These are phyloP conservation scores for Hanseniaspora hatyaiensis DNA, from an alignment of 805 yeast species.

Conservation along the genomic window DNA sequence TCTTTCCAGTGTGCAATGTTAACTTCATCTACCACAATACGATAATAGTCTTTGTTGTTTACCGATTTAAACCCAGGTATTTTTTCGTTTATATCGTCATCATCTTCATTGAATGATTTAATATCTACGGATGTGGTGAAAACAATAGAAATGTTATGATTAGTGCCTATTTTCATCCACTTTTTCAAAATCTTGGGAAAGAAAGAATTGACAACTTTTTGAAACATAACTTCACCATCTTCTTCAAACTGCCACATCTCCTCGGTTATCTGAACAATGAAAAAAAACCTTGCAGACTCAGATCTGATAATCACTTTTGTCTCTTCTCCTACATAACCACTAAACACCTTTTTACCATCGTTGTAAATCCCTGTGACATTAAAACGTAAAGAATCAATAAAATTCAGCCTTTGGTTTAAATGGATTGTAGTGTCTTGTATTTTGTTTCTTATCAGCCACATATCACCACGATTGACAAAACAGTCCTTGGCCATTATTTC, in stretches of 20 bases:
- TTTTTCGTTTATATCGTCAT: conserved; percentile 37
- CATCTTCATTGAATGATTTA: conserved; percentile 29
- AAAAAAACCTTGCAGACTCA: conserved; percentile 74
- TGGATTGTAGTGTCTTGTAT: conserved; percentile 56
- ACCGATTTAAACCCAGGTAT: conserved; percentile 61
- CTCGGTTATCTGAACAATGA: conserved; percentile 75
- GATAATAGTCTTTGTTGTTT: conserved; percentile 63
- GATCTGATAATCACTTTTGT: conserved; percentile 82
- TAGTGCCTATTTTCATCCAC: conserved; percentile 80
- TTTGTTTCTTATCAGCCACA: conserved; percentile 70
- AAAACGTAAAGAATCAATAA: conserved; percentile 52
- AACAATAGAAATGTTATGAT: conserved; percentile 83
- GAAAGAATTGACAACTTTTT: conserved; percentile 80
- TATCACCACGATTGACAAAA: conserved; percentile 75
- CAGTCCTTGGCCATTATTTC: conserved; percentile 75
- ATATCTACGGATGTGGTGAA: conserved; percentile 67
- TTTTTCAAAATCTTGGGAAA: conserved; percentile 78
- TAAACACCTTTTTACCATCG: conserved; percentile 55
- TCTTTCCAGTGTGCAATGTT: conserved; percentile 80
- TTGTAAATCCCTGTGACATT: conserved; percentile 49
- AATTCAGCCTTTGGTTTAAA: conserved; percentile 50
- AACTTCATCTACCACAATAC: conserved; percentile 93
- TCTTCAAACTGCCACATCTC: conserved; percentile 99
- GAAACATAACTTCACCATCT: conserved; percentile 87
- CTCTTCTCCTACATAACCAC: conserved; percentile 61